These are phyloP conservation scores for Casuarina cunninghamiana DNA, from an alignment of 306 rosid species.

Conservation along the genomic window DNA sequence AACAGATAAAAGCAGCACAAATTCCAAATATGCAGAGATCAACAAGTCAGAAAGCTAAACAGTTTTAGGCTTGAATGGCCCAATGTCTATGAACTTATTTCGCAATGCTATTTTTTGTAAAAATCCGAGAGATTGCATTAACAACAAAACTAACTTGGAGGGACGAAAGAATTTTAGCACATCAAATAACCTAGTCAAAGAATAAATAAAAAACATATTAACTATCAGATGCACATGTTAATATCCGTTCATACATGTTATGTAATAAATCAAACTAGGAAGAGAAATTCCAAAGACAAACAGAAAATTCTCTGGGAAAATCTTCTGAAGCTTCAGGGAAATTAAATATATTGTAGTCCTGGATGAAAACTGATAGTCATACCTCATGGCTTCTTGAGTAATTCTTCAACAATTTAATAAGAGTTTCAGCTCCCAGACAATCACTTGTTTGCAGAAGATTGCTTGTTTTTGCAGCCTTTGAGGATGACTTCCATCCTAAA, in stretches of 20 bases:
- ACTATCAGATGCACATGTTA: not conserved
- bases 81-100: not conserved
- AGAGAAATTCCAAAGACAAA: not conserved
- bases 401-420: conserved; percentile 87
- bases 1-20: not conserved
- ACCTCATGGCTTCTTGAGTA: conserved; percentile 97
- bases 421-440: conserved; percentile 97
- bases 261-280: not conserved
- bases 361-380: not conserved
- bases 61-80: not conserved
- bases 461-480: conserved; percentile 66
- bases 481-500: conserved; percentile 84
- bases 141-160: not conserved
- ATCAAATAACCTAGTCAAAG: not conserved
- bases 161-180: not conserved
- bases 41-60: not conserved
- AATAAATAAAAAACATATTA: not conserved
- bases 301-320: not conserved
- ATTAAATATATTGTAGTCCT: not conserved
- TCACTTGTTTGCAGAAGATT: conserved; percentile 74
- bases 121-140: not conserved
- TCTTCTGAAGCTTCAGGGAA: conserved; percentile 1
- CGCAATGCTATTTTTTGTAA: not conserved
- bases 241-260: not conserved
- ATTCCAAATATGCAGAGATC: not conserved